Evolutionary conservation across 495 filamentous ascomycete species (phyloP).

Genomic region (Lophiostoma macrostomum): DNA sequence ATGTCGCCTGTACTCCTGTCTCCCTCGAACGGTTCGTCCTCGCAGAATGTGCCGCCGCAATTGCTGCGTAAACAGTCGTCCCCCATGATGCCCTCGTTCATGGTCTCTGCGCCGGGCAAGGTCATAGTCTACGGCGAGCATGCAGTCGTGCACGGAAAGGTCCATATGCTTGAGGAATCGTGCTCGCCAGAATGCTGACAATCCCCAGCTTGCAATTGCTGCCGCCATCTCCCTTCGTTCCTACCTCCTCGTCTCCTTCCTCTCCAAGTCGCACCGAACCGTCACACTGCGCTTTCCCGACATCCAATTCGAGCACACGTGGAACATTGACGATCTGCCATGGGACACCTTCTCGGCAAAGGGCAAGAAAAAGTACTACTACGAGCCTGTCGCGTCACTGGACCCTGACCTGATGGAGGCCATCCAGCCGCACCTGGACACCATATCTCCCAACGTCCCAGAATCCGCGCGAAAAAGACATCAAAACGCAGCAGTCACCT

Average conservation of each 20-base stretch:
- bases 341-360: slow-evolving; percentile 77
- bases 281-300: slow-evolving; percentile 86
- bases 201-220: slow-evolving; percentile 73
- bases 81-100: slow-evolving; percentile 73
- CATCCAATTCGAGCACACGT: slow-evolving; percentile 79
- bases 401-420: slow-evolving; percentile 76
- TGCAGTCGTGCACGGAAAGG: slow-evolving; percentile 92
- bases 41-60: not conserved
- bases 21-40: not conserved
- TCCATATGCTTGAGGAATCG: slow-evolving; percentile 36
- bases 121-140: slow-evolving; percentile 97
- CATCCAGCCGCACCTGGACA: slow-evolving; percentile 69
- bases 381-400: slow-evolving; percentile 78
- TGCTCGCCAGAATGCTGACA: slow-evolving; percentile 1
- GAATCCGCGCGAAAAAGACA: slow-evolving; percentile 72
- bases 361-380: slow-evolving; percentile 87
- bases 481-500: slow-evolving; percentile 72
- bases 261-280: slow-evolving; percentile 79
- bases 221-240: slow-evolving; percentile 91
- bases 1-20: slow-evolving; percentile 19
- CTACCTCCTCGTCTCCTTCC: slow-evolving; percentile 88
- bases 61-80: slow-evolving; percentile 36
- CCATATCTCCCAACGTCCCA: slow-evolving; percentile 62
- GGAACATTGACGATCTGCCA: slow-evolving; percentile 85
- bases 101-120: slow-evolving; percentile 96